Base-by-base conservation (phyloP, 2,329 filamentous ascomycete species). In the Parafenestella ontariensis region DNA sequence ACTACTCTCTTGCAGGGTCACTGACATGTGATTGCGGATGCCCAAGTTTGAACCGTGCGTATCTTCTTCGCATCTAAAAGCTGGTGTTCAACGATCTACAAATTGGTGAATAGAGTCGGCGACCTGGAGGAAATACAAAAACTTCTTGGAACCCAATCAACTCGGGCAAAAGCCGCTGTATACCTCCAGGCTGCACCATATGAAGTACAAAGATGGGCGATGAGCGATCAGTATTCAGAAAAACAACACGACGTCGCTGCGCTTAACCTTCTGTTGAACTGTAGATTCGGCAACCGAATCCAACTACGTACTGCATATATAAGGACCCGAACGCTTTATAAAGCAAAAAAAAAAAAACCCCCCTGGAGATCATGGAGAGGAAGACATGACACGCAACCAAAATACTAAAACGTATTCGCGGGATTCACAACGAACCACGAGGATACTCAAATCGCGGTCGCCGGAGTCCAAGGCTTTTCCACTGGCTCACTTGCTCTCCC, bases 21-120 rank as follows among this genome's bases (percentile, higher is more conserved):
- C 11, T 49, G 46, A 40, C 46, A 49, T 49, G 46, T 49, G 46
- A 49, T n/a, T 20, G 29, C 10, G 4, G 31, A 24, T n/a, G 9
- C n/a, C 31, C 43, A 23, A 29, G 23, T 3, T 5, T 41, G 23
- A 17, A 17, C 2, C 31, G 31, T 34, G 13, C 17, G 13, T 15
- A 34, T 13, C 11, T 11, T 3, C 28, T 31, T 31, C 11, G 28
- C 28, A 8, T 26, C 28, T 10, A 4, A 13, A 13, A 3, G 28
- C 31, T 17, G 13, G 3, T 34, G 31, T 17, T 34, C 31, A 34
- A 5, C 13, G 15, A 31, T 11, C 5, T 31, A 31, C 28, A 31
- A 31, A 11, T 3, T 11, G 11, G 10, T 13, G 5, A 6, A 6
- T 31, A 31, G 7, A 11, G 9, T 31, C 28, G 15, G 11, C 5